Conservation (phyloP, 208 protist species). For the Herpetomonas tarakana region DNA sequence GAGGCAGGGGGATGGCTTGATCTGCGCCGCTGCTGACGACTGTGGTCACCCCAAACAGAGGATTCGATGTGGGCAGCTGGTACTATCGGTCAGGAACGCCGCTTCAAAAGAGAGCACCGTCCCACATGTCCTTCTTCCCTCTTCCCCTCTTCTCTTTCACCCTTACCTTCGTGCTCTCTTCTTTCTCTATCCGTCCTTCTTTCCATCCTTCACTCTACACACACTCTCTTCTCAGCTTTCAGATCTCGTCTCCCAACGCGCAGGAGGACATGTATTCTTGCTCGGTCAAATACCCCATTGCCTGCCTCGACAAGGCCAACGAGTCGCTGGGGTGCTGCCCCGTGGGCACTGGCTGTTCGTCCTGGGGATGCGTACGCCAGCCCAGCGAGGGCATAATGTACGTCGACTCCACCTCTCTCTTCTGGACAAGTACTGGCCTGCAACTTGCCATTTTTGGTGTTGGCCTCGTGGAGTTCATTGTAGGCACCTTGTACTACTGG, state of each 20-base stretch:
- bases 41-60: too few species aligned
- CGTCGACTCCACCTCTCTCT: constrained; percentile 24
- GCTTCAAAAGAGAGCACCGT: constrained; percentile 7
- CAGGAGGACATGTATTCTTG: too few species aligned
- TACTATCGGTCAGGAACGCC: too few species aligned
- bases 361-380: constrained; percentile 25
- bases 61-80: too few species aligned
- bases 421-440: constrained; percentile 23
- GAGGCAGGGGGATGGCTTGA: too few species aligned
- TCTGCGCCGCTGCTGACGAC: too few species aligned
- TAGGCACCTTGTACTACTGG: constrained; percentile 29
- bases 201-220: constrained; percentile 7
- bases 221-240: constrained; percentile 8
- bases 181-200: constrained; percentile 14
- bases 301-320: too few species aligned
- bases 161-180: constrained; percentile 3
- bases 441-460: constrained; percentile 29
- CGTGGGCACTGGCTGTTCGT: constrained; percentile 10
- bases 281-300: too few species aligned
- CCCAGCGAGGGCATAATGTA: constrained; percentile 19
- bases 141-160: constrained; percentile 12
- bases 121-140: constrained; percentile 6
- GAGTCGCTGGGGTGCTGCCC: constrained; percentile 11
- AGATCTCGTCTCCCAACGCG: too few species aligned
- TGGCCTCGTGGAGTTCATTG: constrained; percentile 23